Percentiles rank a stretch among this genome's conserved stretches.
Evolutionary conservation across 1,284 basidiomycete species (phyloP).

Genomic region (Leccinum pallidistipes): DNA sequence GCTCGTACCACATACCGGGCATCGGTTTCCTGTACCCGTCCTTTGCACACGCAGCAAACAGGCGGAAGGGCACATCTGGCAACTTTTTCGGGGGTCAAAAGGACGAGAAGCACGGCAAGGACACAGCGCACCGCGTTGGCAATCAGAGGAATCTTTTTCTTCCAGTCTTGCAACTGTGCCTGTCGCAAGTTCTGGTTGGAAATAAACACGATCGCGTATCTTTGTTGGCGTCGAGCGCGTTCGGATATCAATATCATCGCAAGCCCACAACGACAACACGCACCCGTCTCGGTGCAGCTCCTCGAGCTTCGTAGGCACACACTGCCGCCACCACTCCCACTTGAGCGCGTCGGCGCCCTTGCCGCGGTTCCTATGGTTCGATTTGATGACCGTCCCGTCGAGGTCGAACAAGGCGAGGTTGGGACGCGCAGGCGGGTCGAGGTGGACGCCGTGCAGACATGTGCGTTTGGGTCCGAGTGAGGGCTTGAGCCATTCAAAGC

Average conservation of each 20-base stretch:
- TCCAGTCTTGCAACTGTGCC: slow-evolving; percentile 59
- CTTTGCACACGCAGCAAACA: slow-evolving; percentile 76
- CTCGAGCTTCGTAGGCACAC: slow-evolving; percentile 66
- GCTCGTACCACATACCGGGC: slow-evolving; percentile 82
- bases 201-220: slow-evolving; percentile 75
- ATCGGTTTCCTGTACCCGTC: slow-evolving; percentile 89
- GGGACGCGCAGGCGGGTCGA: slow-evolving; percentile 44
- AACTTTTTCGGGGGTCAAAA: slow-evolving; percentile 31
- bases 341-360: slow-evolving; percentile 39
- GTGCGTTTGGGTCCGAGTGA: slow-evolving; percentile 52
- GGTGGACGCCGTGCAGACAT: slow-evolving; percentile 64
- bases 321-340: slow-evolving; percentile 79
- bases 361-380: slow-evolving; percentile 48
- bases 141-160: slow-evolving; percentile 71
- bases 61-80: slow-evolving; percentile 70
- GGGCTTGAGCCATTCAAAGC: slow-evolving; percentile 60
- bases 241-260: background rate
- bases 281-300: slow-evolving; percentile 63
- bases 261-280: background rate
- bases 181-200: slow-evolving; percentile 75
- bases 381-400: slow-evolving; percentile 84
- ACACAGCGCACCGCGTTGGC: slow-evolving; percentile 59
- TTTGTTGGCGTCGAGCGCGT: background rate
- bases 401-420: slow-evolving; percentile 85
- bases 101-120: background rate